Percentiles rank a stretch among this genome's conserved stretches.
Conservation (phyloP, 371 early-diverging fungal species). For the Mortierella sp. region DNA sequence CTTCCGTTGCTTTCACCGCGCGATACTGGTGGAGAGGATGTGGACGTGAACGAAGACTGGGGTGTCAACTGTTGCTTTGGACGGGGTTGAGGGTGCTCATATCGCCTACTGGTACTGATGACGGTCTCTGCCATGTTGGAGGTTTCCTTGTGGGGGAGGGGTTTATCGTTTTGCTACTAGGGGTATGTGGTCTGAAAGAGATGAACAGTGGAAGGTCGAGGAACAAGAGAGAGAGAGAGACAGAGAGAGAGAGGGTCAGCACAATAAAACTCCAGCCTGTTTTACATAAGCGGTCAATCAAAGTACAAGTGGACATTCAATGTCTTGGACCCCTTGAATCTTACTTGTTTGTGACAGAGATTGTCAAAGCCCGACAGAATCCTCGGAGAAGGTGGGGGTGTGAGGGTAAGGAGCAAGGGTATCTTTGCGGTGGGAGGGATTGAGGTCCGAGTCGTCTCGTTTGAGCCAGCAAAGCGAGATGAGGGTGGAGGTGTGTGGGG, state of each 20-base stretch:
- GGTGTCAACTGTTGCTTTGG: constrained; percentile 35
- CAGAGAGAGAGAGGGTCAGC: no score
- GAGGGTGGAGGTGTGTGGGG: neutral
- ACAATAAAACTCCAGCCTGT: no score
- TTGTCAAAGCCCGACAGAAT: no score
- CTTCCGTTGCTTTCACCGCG: constrained; percentile 45
- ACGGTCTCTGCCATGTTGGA: constrained; percentile 18
- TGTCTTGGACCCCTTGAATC: neutral
- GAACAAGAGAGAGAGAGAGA: no score
- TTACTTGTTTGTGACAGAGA: neutral
- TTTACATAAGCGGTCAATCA: no score
- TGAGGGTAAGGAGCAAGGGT: no score
- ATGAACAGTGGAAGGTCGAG: neutral
- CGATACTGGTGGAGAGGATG: constrained; percentile 24
- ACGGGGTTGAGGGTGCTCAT: constrained; percentile 16
- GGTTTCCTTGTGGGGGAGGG: no score
- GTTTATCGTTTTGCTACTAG: no score
- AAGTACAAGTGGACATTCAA: neutral
- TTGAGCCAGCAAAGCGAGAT: constrained; percentile 29
- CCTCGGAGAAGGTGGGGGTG: no score
- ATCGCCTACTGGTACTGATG: constrained; percentile 8
- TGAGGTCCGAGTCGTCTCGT: no score
- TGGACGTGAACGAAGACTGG: constrained; percentile 44
- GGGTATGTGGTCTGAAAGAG: no score
- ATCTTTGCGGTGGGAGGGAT: no score